A percentile compares a stretch with the other conserved stretches of the same genome.
These are phyloP conservation scores for Dentipellis fragilis DNA, from an alignment of 768 basidiomycete species.

Conservation along the genomic window DNA sequence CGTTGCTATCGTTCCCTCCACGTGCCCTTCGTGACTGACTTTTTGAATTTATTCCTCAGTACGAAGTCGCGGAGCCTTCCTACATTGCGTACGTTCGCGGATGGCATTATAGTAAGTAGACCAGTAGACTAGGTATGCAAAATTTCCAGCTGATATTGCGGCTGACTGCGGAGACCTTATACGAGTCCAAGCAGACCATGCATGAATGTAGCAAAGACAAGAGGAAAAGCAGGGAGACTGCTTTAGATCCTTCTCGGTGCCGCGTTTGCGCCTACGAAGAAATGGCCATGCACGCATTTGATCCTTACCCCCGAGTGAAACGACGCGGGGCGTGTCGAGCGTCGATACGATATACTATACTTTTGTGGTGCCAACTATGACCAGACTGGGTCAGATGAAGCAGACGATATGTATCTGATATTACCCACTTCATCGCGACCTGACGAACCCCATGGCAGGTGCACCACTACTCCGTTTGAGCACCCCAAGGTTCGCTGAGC, in stretches of 20 bases:
- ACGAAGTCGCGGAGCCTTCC: background rate
- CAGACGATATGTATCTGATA: no score
- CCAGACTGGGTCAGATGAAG: no score
- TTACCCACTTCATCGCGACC: background rate
- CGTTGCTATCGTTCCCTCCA: no score
- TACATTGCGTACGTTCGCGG: background rate
- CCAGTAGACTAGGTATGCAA: background rate
- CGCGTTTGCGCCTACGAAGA: background rate
- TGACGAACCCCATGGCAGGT: conserved; percentile 7
- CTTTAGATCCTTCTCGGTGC: background rate
- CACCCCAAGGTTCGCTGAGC: conserved; percentile 7
- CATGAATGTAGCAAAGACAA: background rate
- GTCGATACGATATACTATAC: background rate
- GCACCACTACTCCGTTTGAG: conserved; percentile 8
- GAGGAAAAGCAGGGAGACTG: background rate
- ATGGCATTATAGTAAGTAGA: background rate
- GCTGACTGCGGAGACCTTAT: background rate
- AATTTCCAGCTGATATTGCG: background rate
- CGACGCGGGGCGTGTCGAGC: background rate
- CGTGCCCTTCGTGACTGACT: background rate
- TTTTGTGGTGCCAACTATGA: no score
- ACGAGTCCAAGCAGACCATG: background rate
- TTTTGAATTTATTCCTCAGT: background rate
- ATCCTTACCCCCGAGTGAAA: background rate
- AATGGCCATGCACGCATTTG: background rate